A percentile compares a stretch with the other conserved stretches of the same genome.
Evolutionary conservation across 177 flowering plant genomes (phyloP).

Genomic region (Vitis hybrid): DNA sequence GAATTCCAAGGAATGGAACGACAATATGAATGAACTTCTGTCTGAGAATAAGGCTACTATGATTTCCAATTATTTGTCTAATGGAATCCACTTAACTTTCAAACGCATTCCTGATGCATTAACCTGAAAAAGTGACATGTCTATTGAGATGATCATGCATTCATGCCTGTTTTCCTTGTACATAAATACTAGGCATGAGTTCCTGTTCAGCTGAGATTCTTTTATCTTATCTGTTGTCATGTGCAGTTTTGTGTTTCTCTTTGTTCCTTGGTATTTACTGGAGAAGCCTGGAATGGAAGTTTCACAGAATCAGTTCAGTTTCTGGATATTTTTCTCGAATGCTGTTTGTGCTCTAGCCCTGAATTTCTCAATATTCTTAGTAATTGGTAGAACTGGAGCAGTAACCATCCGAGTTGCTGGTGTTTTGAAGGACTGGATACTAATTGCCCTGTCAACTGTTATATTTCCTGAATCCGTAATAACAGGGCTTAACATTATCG

Average conservation of each 20-base stretch:
- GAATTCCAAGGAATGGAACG: no score
- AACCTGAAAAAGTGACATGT: no score
- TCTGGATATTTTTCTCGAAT: slow-evolving; percentile 95
- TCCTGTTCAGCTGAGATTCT: not conserved
- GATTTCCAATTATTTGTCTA: no score
- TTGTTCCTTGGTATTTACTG: slow-evolving; percentile 83
- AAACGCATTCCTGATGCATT: no score
- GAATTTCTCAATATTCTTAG: slow-evolving; percentile 89
- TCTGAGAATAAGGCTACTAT: no score
- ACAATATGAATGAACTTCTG: no score
- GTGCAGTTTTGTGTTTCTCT: slow-evolving; percentile 51
- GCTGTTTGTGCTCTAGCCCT: slow-evolving; percentile 92
- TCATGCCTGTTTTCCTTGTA: not conserved
- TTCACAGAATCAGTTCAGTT: slow-evolving; percentile 84
- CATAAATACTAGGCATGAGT: no score
- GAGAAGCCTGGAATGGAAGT: slow-evolving; percentile 84
- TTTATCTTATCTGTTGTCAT: not conserved
- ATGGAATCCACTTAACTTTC: no score
- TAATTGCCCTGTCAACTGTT: slow-evolving; percentile 92
- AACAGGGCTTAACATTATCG: slow-evolving; percentile 84
- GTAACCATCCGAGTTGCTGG: slow-evolving; percentile 97
- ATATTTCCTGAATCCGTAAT: slow-evolving; percentile 92
- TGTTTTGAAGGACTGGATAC: slow-evolving; percentile 94
- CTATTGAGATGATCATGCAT: no score
- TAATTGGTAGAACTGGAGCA: slow-evolving; percentile 68